Evolutionary conservation across 169 alveolate species (phyloP), one percentile per base, ranked within the genome.

Genomic region (Plasmodium blacklocki): DNA sequence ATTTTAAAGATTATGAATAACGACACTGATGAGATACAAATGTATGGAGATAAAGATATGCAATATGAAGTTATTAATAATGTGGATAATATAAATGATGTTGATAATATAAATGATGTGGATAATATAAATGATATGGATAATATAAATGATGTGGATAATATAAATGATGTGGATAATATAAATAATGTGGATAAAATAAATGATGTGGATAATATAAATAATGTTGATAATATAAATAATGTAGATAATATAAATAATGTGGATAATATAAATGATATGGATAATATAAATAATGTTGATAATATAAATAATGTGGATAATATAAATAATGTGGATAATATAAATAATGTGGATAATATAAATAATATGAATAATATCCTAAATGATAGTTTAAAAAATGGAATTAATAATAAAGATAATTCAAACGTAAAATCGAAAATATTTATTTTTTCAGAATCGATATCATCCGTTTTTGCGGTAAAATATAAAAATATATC

Each of bases 391-490:
- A 66, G 60, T 47, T 1, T 50, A 63, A 43, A 4, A 21, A 19
- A 49, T n/a, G 3, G 18, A 9, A 8, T 26, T 39, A n/a, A 32
- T 63, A 83, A 83, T 49, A 63, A 70, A 67, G 45, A 19, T 49
- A 60, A 73, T 14, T 12, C 91, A 9, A 83, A 70, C 59, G 58
- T 83, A 11, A 83, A 83, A 45, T 83, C 85, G 0, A 83, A 83
- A 83, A 67, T 56, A 54, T 83, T 83, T 83, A 83, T 83, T 68
- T 83, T 83, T 63, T 83, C 91, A 23, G 73, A 83, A 21, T 68
- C 68, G 1, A 73, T 83, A 62, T 83, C 91, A 26, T 83, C 91
- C 32, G 85, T 68, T 11, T 83, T 83, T 50, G 83, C 91, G 12
- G 52, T 83, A 59, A 68, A 73, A 21, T 83, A 58, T 83, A 56